These are phyloP conservation scores for Thelonectria rubi DNA, from an alignment of 2,329 filamentous ascomycete species.

Conservation along the genomic window DNA sequence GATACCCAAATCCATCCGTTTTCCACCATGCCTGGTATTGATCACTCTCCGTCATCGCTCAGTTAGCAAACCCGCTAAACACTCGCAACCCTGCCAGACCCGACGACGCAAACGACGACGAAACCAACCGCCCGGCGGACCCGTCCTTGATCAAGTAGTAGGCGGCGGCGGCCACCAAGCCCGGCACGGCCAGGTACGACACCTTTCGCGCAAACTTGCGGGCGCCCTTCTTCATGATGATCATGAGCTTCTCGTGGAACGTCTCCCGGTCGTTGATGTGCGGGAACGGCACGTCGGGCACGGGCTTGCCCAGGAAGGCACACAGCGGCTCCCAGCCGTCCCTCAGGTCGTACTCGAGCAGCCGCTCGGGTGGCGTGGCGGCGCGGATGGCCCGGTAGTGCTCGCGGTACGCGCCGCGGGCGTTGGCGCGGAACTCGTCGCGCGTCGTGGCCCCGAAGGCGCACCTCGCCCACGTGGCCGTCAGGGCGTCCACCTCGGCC, in stretches of 20 bases:
- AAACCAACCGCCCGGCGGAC: neutral
- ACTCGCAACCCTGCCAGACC: neutral
- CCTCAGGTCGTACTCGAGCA: slow-evolving; percentile 25
- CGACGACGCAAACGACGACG: neutral
- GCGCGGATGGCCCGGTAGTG: slow-evolving; percentile 22
- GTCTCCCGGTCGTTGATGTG: slow-evolving; percentile 15
- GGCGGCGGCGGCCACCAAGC: slow-evolving; percentile 2
- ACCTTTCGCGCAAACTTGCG: slow-evolving; percentile 11
- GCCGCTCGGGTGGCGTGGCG: slow-evolving; percentile 1
- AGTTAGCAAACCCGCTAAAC: neutral
- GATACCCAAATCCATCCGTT: slow-evolving; percentile 14
- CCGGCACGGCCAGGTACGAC: slow-evolving; percentile 10
- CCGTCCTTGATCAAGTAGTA: slow-evolving; percentile 9
- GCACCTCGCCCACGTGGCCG: slow-evolving; percentile 3
- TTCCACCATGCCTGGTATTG: neutral
- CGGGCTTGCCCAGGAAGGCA: slow-evolving; percentile 20
- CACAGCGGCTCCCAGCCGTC: slow-evolving; percentile 28
- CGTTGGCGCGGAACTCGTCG: neutral
- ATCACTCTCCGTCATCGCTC: neutral
- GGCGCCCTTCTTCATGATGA: slow-evolving; percentile 18
- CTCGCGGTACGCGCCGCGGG: slow-evolving; percentile 7
- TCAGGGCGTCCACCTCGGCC: slow-evolving; percentile 8
- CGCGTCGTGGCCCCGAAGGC: slow-evolving; percentile 2
- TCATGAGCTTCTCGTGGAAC: slow-evolving; percentile 23
- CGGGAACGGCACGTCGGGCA: slow-evolving; percentile 21